Conservation (phyloP, 73 alveolate species). For the Tetrahymena borealis region DNA sequence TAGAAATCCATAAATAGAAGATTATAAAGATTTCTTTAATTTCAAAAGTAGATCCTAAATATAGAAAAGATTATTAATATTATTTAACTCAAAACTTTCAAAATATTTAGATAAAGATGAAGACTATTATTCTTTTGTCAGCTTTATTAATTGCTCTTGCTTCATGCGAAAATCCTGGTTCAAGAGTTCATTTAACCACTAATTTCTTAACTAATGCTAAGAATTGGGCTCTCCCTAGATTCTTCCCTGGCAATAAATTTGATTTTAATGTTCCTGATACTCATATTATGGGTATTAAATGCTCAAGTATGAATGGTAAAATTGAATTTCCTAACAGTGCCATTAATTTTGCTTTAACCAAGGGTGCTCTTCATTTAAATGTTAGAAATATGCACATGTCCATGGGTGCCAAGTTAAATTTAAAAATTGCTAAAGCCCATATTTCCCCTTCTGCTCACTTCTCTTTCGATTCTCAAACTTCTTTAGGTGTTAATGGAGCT, state of each 20-base stretch:
- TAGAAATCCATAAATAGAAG: too few relatives aligned
- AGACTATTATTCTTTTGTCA: not conserved
- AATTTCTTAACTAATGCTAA: not conserved
- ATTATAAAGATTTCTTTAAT: too few relatives aligned
- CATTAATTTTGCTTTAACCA: not conserved
- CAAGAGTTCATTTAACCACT: not conserved
- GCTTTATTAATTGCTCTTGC: not conserved
- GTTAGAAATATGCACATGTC: not conserved
- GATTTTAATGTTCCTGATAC: not conserved
- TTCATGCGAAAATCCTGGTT: not conserved
- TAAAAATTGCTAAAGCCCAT: not conserved
- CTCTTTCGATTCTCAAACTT: not conserved
- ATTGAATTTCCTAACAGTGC: not conserved
- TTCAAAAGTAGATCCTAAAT: too few relatives aligned
- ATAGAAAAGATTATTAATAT: not conserved
- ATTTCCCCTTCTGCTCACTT: not conserved
- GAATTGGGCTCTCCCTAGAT: not conserved
- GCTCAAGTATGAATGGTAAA: not conserved
- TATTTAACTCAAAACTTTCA: not conserved
- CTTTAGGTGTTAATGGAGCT: not conserved
- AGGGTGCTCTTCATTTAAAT: not conserved
- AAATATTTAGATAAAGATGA: not conserved
- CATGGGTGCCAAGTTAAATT: not conserved
- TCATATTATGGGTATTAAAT: not conserved
- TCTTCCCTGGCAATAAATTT: not conserved